Evolutionary conservation across 2,329 filamentous ascomycete genomes (phyloP), one percentile per base, ranked within the genome.

Genomic region (Sporothrix brunneoviolacea): DNA sequence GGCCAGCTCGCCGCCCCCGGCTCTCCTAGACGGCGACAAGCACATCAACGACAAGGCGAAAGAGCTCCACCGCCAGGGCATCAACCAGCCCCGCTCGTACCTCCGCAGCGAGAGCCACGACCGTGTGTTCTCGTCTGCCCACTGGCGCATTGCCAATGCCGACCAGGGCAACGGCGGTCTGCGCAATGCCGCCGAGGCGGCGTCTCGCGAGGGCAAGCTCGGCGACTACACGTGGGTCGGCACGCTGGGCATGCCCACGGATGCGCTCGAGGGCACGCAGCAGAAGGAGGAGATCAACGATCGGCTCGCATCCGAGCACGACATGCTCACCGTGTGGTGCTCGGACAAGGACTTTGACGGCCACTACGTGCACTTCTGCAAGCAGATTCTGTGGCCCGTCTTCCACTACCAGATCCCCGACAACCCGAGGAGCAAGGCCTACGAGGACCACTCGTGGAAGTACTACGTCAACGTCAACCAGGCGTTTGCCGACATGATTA

Each of bases 401-500:
- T 95, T 97, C 68, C 91, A 97, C 69, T 97, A 97, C 66, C 91
- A 96, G 68, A 95, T 97, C 53, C 93, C 91, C 0, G 93, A 97
- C 64, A 94, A 95, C 64, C 91, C 91, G 22, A 95, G 95, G 75
- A 96, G 90, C 80, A 97, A 97, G 67, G 91, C 91, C 0, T 97
- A 95, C 65, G 86, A 95, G 66, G 91, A 97, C 60, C 91, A 97
- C 68, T 96, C 91, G 0, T 97, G 91, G 89, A 80, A 90, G 59
- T 95, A 88, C 71, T 97, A 97, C 61, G 86, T 90, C 63, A 88
- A 88, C 48, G 79, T 96, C 62, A 96, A 96, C 70, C 86, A 93
- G 66, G 88, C 86, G 3, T 96, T 97, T 68, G 91, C 91, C 28
- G 87, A 96, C 64, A 85, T 84, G 64, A 90, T 97, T 52, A 75